Evolutionary conservation across 495 filamentous ascomycete species (phyloP).

Genomic region (Penicillium atrosanguineum): DNA sequence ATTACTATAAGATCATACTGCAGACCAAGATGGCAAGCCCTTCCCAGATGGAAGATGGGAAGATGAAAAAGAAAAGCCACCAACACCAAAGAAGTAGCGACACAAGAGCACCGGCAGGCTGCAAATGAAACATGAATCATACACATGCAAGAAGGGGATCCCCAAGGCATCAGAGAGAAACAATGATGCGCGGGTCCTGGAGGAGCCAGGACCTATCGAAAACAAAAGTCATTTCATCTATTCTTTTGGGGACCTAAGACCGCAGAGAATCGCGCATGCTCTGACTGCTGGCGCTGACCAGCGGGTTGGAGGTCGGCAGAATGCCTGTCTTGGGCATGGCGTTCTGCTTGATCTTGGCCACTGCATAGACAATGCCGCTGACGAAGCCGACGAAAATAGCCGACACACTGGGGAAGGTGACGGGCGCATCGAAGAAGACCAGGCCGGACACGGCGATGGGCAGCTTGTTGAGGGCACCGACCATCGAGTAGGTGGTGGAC

Average conservation of each 20-base stretch:
- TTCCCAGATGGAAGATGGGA: constrained; percentile 9
- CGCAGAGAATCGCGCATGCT: constrained; percentile 86
- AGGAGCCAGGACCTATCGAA: not conserved
- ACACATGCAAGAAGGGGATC: constrained; percentile 27
- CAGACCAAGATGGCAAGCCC: constrained; percentile 10
- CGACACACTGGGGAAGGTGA: constrained; percentile 88
- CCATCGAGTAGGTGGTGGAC: constrained; percentile 97
- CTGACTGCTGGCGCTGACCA: constrained; percentile 86
- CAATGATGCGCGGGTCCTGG: constrained; percentile 3
- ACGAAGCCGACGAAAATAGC: constrained; percentile 89
- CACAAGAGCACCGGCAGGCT: constrained; percentile 16
- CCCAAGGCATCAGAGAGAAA: constrained; percentile 1
- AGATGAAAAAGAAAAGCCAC: constrained; percentile 25
- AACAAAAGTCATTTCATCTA: constrained; percentile 7
- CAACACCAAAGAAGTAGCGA: constrained; percentile 27
- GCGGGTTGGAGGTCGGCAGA: constrained; percentile 64
- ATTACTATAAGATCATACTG: constrained; percentile 27
- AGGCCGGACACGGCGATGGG: constrained; percentile 89
- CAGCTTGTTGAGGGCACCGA: constrained; percentile 95
- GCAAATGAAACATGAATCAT: constrained; percentile 37
- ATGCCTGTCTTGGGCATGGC: constrained; percentile 57
- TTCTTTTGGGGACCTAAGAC: constrained; percentile 30
- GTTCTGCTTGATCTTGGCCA: constrained; percentile 84
- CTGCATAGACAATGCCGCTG: constrained; percentile 87
- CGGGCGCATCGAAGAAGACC: constrained; percentile 90